Evolutionary conservation across 371 early-diverging fungal species (phyloP).

Genomic region (Phascolomyces articulosus): DNA sequence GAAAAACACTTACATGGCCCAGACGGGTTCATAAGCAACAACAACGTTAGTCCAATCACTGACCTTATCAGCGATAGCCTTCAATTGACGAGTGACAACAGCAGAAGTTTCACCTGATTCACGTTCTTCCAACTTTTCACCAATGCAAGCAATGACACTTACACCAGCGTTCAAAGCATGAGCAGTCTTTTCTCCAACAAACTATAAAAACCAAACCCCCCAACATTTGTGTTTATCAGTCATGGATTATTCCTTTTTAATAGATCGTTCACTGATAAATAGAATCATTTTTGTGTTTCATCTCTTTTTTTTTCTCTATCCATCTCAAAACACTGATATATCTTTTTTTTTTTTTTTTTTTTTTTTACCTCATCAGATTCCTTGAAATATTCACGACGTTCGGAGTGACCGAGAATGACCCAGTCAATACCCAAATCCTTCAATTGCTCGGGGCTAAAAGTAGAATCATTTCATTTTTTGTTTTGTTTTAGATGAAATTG

Average conservation of each 20-base stretch:
- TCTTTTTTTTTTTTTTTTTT: not conserved
- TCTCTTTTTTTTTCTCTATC: too few species aligned
- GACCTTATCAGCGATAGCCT: constrained; percentile 72
- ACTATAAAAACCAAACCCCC: constrained; percentile 17
- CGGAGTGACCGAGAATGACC: constrained; percentile 99
- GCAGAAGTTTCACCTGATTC: constrained; percentile 85
- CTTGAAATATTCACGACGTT: constrained; percentile 92
- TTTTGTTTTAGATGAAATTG: too few species aligned
- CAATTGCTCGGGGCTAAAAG: constrained; percentile 85
- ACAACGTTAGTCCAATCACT: constrained; percentile 93
- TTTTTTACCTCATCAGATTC: constrained; percentile 84
- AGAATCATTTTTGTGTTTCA: too few species aligned
- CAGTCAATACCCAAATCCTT: constrained; percentile 95
- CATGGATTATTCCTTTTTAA: not conserved
- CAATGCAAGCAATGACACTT: constrained; percentile 96
- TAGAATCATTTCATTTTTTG: not conserved
- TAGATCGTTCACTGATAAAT: too few species aligned
- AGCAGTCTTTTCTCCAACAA: constrained; percentile 88
- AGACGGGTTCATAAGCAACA: constrained; percentile 99
- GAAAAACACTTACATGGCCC: constrained; percentile 78
- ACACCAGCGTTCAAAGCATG: constrained; percentile 89
- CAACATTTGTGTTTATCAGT: constrained; percentile 4
- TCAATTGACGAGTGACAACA: constrained; percentile 91
- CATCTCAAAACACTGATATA: too few species aligned
- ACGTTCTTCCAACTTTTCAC: constrained; percentile 96